Conservation (phyloP, 495 filamentous ascomycete species). For the Extremus antarcticus region DNA sequence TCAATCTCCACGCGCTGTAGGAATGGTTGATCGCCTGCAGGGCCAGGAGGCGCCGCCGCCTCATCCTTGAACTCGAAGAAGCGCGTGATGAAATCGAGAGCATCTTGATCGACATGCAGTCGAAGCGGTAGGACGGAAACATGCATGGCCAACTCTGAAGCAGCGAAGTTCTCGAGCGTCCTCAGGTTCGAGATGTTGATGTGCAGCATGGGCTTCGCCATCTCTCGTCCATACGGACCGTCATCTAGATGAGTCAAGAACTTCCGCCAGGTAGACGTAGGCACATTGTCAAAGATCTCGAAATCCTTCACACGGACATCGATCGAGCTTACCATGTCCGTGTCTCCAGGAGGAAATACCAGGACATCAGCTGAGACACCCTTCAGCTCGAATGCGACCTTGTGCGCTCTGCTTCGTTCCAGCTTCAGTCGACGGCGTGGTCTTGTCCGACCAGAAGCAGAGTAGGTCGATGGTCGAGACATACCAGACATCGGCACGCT, state of each 20-base stretch:
- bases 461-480: constrained; percentile 40
- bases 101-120: constrained; percentile 95
- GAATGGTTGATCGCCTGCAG: constrained; percentile 52
- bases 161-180: constrained; percentile 70
- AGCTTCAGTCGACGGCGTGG: constrained; percentile 53
- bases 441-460: constrained; percentile 37
- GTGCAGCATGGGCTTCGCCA: constrained; percentile 77
- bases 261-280: constrained; percentile 96
- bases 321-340: constrained; percentile 75
- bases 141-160: constrained; percentile 82
- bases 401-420: constrained; percentile 77
- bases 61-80: constrained; percentile 98
- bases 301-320: constrained; percentile 73
- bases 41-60: constrained; percentile 30
- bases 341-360: constrained; percentile 63
- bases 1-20: constrained; percentile 83
- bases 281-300: constrained; percentile 87
- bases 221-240: constrained; percentile 74
- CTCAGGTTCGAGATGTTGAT: constrained; percentile 78
- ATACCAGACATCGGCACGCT: constrained; percentile 25
- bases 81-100: constrained; percentile 88
- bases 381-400: constrained; percentile 88
- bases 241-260: constrained; percentile 80
- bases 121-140: constrained; percentile 71
- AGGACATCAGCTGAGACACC: constrained; percentile 77